A percentile compares a stretch with the other conserved stretches of the same genome.
phyloP scores from a whole-genome alignment of 768 basidiomycete species.

The Amanita pseudoporphyria region DNA sequence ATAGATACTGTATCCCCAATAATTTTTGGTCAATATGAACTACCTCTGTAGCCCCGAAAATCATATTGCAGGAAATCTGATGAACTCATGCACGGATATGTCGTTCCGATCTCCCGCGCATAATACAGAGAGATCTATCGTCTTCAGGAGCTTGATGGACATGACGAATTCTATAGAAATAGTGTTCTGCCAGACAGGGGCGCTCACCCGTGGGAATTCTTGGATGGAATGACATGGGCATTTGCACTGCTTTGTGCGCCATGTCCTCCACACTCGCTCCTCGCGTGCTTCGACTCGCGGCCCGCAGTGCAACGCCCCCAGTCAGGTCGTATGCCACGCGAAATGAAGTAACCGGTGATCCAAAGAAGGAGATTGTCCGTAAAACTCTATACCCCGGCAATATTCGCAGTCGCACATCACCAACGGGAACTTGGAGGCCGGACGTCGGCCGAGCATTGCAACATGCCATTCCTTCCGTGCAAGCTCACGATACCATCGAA shows the following conservation, averaged over 20 bases:
- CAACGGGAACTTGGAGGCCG: slow-evolving; percentile 77
- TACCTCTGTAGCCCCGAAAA: neutral
- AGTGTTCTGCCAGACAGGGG: no score
- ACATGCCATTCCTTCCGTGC: slow-evolving; percentile 76
- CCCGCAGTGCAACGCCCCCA: slow-evolving; percentile 20
- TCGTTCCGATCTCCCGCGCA: no score
- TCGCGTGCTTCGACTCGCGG: slow-evolving; percentile 20
- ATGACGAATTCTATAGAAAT: no score
- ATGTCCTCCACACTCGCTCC: slow-evolving; percentile 33
- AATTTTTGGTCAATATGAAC: neutral
- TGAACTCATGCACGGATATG: no score
- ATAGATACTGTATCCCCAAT: neutral
- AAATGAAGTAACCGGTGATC: slow-evolving; percentile 39
- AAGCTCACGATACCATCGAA: slow-evolving; percentile 88
- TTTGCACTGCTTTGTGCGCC: slow-evolving; percentile 2
- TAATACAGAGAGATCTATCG: no score
- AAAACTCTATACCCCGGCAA: slow-evolving; percentile 75
- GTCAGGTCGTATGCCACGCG: slow-evolving; percentile 31
- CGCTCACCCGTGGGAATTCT: slow-evolving; percentile 6
- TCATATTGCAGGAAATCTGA: neutral
- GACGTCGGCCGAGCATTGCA: slow-evolving; percentile 71
- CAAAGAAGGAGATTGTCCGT: slow-evolving; percentile 64
- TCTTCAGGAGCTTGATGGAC: no score
- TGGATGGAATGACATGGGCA: neutral
- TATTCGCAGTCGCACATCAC: slow-evolving; percentile 58